Base-by-base conservation (phyloP, 2,329 filamentous ascomycete species). In the Fusarium setosum region DNA sequence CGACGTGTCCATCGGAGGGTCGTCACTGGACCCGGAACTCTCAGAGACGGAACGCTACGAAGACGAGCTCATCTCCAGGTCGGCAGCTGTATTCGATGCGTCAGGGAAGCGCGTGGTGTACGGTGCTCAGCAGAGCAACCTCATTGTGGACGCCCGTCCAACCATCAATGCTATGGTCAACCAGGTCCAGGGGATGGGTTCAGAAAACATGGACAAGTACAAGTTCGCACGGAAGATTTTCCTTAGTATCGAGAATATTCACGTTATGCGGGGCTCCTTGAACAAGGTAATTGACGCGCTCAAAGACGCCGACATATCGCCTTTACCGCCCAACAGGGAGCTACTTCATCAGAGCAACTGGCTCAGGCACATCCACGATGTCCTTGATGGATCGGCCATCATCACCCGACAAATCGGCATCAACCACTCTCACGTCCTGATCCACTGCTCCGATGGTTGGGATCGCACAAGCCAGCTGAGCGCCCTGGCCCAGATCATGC, bases 371-470 rank as follows among this genome's bases (percentile, higher is more conserved):
- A 96, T 97, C 56, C 86, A 88, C 20, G 89, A 90, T 24, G 88
- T 99, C 42, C 82, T 99, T 15, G 92, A 96, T 62, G 96, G 96
- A 1, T 91, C 94, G 6, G 88, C 90, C 47, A 83, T 96, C 56
- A 97, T 98, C 69, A 91, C 94, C 26, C 86, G 92, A 29, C 93
- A 96, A 71, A 90, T 99, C 31, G 96, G 94, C 26, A 90, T 98
- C 58, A 92, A 93, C 67, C 95, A 97, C 74, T 97, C 94, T 2
- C 94, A 99, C 75, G 95, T 97, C 11, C 82, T 99, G 42, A 97
- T 99, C 47, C 96, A 99, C 78, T 99, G 96, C 79, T 98, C 96
- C 3, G 96, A 99, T 78, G 96, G 96, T 5, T 99, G 96, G 96
- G 96, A 99, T 79, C 91, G 96, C 49, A 99, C 96, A 8, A 95